A percentile compares a stretch with the other conserved stretches of the same genome.
These are phyloP conservation scores for Penicillium steckii DNA, from an alignment of 495 filamentous ascomycete genomes.

Conservation along the genomic window DNA sequence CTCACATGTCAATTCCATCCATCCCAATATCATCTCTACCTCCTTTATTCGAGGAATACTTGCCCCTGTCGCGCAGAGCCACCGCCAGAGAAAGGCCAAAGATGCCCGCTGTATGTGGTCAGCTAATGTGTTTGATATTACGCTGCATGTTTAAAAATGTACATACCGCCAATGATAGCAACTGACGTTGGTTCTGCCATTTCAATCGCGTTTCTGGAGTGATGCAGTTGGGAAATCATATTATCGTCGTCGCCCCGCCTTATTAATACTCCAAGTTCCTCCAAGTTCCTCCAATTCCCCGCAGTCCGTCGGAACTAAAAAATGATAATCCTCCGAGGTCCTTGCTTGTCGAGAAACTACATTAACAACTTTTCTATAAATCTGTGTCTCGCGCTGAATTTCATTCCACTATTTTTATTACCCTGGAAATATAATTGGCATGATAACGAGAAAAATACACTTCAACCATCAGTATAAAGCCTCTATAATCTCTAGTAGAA, in stretches of 20 bases:
- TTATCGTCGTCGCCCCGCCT: background rate
- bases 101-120: conserved; percentile 9
- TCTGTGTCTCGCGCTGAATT: too few species aligned
- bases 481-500: too few species aligned
- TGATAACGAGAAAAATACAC: too few species aligned
- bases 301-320: background rate
- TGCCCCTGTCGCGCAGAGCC: conserved; percentile 10
- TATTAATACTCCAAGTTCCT: background rate
- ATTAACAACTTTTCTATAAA: too few species aligned
- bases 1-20: background rate
- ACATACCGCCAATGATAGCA: conserved; percentile 14
- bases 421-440: too few species aligned
- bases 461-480: too few species aligned
- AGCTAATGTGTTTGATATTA: background rate
- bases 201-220: background rate
- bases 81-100: conserved; percentile 17
- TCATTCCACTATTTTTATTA: too few species aligned
- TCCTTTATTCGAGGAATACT: background rate
- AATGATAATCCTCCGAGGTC: background rate
- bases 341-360: background rate
- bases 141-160: background rate
- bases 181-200: conserved; percentile 13
- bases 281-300: background rate
- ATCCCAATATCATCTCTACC: background rate
- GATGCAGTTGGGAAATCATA: background rate